Base-by-base conservation (phyloP, 164 flowering plant species). In the Echeveria elegans region DNA sequence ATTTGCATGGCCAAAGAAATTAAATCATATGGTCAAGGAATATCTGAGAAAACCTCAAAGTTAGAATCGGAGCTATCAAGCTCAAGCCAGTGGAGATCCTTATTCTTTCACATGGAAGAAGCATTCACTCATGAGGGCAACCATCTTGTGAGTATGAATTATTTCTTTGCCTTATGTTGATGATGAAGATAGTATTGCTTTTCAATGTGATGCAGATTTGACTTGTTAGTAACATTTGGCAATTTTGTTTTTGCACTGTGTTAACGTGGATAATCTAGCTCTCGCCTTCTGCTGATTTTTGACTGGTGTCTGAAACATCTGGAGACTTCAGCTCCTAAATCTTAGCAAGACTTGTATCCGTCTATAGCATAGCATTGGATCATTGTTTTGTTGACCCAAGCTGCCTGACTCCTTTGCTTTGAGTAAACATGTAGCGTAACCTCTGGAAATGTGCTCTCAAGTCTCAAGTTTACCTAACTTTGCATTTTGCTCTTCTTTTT, bases 71-170 rank as follows among this genome's bases (percentile, higher is more conserved):
- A 84, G 66, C 88, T 93, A 50, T 78, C 67, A 73, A 74, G 64
- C 74, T 78, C 67, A 73, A 74, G 64, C 74, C 91, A 82, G 45
- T 93, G 97, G 98, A 86, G 71, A 72, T 85, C 86, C 2, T 88
- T 90, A 64, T 93, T 89, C 76, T 83, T 68, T 66, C 87, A 81
- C 53, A 85, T 86, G 81, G 94, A 82, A 70, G 82, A 77, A 47
- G 71, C 74, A 64, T 73, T 84, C 72, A 77, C 41, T 62, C 79
- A 69, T 48, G 98, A 93, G 77, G 74, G 72, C 78, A 72, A 37
- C 75, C 87, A 87, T 28, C 90, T 86, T 67, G 98, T 93, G 77
- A 84, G 97, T 83, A 8, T 50, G 63, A 31, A 26, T 28, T 56
- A 2, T 29, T 26, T 56, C 18, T 28, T 56, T 56, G 61, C 32